These are phyloP conservation scores for Xerocomus nothofagi DNA, from an alignment of 1,284 basidiomycete genomes.

Conservation along the genomic window DNA sequence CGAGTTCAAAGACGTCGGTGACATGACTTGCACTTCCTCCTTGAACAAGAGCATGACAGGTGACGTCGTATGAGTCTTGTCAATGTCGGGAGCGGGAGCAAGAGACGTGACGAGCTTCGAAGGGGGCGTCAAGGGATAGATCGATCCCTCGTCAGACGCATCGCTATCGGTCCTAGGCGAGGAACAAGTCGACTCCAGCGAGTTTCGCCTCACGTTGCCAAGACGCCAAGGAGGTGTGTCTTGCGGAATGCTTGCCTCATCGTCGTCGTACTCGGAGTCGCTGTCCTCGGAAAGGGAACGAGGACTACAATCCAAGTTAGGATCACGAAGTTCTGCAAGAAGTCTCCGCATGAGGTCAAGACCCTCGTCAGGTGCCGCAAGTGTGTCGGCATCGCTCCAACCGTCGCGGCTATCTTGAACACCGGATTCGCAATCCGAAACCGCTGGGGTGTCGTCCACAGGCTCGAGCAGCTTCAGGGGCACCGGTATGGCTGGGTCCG, in stretches of 20 bases:
- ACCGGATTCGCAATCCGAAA: not conserved
- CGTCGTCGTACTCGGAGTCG: not conserved
- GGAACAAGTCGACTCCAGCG: not conserved
- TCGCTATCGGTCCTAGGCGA: not conserved
- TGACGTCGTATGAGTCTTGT: not conserved
- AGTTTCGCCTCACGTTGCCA: not conserved
- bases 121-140: conserved; percentile 20
- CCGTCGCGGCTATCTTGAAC: not conserved
- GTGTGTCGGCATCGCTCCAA: not conserved
- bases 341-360: conserved; percentile 16
- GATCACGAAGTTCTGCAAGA: conserved; percentile 21
- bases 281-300: conserved; percentile 11
- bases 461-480: not conserved
- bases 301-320: conserved; percentile 9
- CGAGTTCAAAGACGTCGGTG: not conserved
- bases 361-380: not conserved
- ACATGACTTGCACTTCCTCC: not conserved
- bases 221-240: not conserved
- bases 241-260: not conserved
- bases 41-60: not conserved
- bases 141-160: conserved; percentile 4
- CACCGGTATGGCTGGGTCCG: not conserved
- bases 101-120: not conserved
- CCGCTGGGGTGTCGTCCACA: not conserved
- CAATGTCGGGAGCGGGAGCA: not conserved